Base-by-base conservation (phyloP, 495 filamentous ascomycete species). In the Achaetomiella virescens region DNA sequence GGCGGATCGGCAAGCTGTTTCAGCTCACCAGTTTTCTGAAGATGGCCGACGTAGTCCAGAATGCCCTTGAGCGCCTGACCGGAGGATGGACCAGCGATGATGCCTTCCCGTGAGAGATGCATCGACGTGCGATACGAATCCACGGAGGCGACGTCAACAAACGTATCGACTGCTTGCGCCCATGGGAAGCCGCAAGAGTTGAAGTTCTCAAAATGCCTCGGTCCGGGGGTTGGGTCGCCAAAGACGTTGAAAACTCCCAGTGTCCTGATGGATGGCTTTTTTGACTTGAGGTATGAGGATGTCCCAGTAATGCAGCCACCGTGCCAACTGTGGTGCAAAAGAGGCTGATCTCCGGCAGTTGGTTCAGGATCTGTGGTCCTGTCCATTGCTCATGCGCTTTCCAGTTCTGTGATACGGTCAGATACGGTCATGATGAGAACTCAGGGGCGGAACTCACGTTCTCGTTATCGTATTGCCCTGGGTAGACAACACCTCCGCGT, bases 311-410 rank as follows among this genome's bases (percentile, higher is more conserved):
- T 73, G 2, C 38, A 62, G 65, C 72, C 72, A 14, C 70, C 67
- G 80, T 85, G 14, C 82, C 82, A 69, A 85, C 76, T 2, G 78
- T 77, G 15, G 78, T 74, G 58, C 80, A 83, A 31, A 85, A 70
- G 5, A 85, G 69, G 48, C 76, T 81, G 54, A 83, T 77, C 52
- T 82, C 74, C 0, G 81, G 81, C 2, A 83, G 63, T 52, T 85
- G 81, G 52, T 67, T 75, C 54, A 75, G 69, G 45, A 85, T 80
- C 56, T 84, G 81, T 0, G 78, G 77, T 1, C 81, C 82, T 0
- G 81, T 84, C 81, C 81, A 83, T 41, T 75, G 75, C 27, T 78
- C 63, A 58, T 85, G 82, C n/a, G 81, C 68, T 57, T 75, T 72
- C 76, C 79, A 84, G 52, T 84, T 84, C 65, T 78, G 11, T 15